phyloP scores from a whole-genome alignment of 2,329 filamentous ascomycete genomes.

The Fusarium falciforme region DNA sequence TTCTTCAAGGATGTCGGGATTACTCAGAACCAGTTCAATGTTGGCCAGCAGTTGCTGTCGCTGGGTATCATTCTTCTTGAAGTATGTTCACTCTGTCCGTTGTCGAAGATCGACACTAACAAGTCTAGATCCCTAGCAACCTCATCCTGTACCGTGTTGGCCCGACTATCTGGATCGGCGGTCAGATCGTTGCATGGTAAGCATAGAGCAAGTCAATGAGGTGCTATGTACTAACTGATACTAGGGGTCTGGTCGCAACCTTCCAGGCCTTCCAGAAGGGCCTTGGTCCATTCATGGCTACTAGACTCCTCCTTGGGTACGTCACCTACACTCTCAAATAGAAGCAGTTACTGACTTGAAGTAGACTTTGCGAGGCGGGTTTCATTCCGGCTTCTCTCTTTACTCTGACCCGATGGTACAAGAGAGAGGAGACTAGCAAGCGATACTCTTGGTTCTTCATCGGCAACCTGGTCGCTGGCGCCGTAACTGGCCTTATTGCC shows the following conservation, averaged over 20 bases:
- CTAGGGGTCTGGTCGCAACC: constrained; percentile 48
- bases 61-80: constrained; percentile 53
- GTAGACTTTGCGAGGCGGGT: constrained; percentile 42
- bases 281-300: constrained; percentile 48
- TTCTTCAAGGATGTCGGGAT: constrained; percentile 58
- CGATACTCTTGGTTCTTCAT: constrained; percentile 57
- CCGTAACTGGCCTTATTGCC: constrained; percentile 54
- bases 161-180: constrained; percentile 55
- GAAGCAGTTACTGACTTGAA: neutral
- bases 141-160: constrained; percentile 59
- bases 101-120: neutral
- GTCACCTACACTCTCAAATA: too few relatives aligned
- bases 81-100: neutral
- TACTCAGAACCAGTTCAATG: constrained; percentile 59
- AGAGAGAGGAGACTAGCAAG: constrained; percentile 55
- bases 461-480: constrained; percentile 55
- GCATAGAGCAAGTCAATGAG: constrained; percentile 5
- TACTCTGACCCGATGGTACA: constrained; percentile 60
- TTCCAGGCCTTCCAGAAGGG: constrained; percentile 50
- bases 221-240: constrained; percentile 34
- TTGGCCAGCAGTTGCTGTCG: constrained; percentile 58
- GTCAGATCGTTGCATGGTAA: constrained; percentile 49
- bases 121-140: constrained; percentile 56
- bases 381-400: constrained; percentile 58
- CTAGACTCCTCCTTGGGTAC: constrained; percentile 46